phyloP scores from a whole-genome alignment of 306 rosid species.

The Potentilla sterilis region DNA sequence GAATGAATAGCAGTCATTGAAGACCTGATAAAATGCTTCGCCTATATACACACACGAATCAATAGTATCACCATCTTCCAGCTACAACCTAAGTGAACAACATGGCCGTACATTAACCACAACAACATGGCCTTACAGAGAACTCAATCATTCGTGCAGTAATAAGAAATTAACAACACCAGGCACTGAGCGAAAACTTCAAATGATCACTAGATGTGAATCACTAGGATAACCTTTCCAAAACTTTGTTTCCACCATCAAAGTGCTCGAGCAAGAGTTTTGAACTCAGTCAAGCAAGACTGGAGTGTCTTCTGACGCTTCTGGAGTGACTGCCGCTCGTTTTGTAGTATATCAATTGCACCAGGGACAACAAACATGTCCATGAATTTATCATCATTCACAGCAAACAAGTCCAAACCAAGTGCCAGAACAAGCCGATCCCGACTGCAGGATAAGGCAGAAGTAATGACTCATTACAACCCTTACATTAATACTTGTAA shows the following conservation, averaged over 20 bases:
- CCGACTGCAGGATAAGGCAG: slow-evolving; percentile 52
- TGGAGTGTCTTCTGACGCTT: slow-evolving; percentile 85
- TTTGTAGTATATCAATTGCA: slow-evolving; percentile 66
- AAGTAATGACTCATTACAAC: not conserved
- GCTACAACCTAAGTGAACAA: not conserved
- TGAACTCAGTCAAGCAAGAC: slow-evolving; percentile 87
- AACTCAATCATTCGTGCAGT: not conserved
- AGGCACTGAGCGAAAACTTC: not conserved
- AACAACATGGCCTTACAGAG: slow-evolving; percentile 3
- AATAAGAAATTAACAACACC: not conserved
- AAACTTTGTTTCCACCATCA: slow-evolving; percentile 22
- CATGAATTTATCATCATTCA: slow-evolving; percentile 87
- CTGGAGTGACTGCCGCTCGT: slow-evolving; percentile 62
- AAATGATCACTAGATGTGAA: slow-evolving; percentile 39
- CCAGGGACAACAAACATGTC: slow-evolving; percentile 97
- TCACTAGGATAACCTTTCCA: not conserved
- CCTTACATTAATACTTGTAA: not conserved
- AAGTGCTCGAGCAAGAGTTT: slow-evolving; percentile 63
- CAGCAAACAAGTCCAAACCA: slow-evolving; percentile 84
- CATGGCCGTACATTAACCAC: slow-evolving; percentile 5
- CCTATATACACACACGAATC: not conserved
- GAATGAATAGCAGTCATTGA: not conserved
- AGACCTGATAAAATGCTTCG: not conserved
- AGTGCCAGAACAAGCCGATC: slow-evolving; percentile 78
- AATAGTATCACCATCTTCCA: not conserved